A percentile compares a stretch with the other conserved stretches of the same genome.
Conservation (phyloP, 2,329 filamentous ascomycete genomes). For the Aschersonia sp. region DNA sequence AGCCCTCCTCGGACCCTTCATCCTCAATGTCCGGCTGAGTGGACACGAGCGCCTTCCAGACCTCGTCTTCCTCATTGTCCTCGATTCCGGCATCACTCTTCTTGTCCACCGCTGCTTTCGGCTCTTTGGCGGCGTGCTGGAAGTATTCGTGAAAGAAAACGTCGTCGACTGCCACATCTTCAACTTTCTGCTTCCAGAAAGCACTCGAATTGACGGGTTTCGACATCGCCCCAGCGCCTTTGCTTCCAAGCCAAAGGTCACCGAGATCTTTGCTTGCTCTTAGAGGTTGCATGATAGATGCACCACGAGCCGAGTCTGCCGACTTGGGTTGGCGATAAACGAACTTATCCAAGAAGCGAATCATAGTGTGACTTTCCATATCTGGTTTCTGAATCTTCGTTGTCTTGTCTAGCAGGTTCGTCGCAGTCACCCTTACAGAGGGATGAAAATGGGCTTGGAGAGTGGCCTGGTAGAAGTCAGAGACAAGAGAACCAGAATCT, state of each 20-base stretch:
- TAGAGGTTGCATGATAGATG: slow-evolving; percentile 94
- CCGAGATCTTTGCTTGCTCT: slow-evolving; percentile 34
- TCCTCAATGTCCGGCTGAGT: slow-evolving; percentile 52
- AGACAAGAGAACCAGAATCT: not conserved
- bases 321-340: slow-evolving; percentile 92
- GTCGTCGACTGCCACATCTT: slow-evolving; percentile 80
- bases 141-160: slow-evolving; percentile 99
- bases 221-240: slow-evolving; percentile 20
- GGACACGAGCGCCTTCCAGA: slow-evolving; percentile 82
- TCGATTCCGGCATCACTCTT: slow-evolving; percentile 33
- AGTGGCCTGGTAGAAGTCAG: slow-evolving; percentile 14
- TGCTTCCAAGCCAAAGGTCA: slow-evolving; percentile 42
- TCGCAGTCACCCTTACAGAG: slow-evolving; percentile 74
- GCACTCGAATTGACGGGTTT: slow-evolving; percentile 62
- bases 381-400: slow-evolving; percentile 79
- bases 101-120: slow-evolving; percentile 37
- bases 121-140: slow-evolving; percentile 51
- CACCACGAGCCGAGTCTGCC: slow-evolving; percentile 52
- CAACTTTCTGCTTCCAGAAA: slow-evolving; percentile 86
- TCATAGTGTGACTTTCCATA: slow-evolving; percentile 75
- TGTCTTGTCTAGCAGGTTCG: slow-evolving; percentile 52
- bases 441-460: slow-evolving; percentile 68
- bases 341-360: slow-evolving; percentile 94
- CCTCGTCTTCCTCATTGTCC: slow-evolving; percentile 58
- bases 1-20: slow-evolving; percentile 36